Evolutionary conservation across 2,329 filamentous ascomycete species (phyloP).

Genomic region (Phaeomoniella chlamydospora): DNA sequence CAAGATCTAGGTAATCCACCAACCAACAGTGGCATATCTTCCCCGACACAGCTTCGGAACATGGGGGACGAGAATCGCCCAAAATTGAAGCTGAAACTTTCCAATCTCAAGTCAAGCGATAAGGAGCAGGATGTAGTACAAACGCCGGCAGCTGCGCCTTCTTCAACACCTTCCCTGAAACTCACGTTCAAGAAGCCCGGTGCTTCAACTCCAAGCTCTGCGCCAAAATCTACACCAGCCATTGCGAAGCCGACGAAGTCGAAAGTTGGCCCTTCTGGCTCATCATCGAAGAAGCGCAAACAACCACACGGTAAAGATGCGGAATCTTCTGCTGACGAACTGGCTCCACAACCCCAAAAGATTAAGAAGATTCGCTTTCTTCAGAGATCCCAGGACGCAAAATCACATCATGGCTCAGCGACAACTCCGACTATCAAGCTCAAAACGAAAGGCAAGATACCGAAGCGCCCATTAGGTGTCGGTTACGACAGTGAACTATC

Average conservation of each 20-base stretch:
- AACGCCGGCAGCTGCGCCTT: conserved; percentile 9
- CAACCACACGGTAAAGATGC: conserved; percentile 19
- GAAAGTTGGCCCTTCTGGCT: conserved; percentile 8
- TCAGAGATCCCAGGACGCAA: background rate
- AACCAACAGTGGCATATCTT: background rate
- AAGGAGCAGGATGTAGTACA: background rate
- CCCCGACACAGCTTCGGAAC: background rate
- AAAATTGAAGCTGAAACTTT: conserved; percentile 17
- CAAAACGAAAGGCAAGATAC: conserved; percentile 53
- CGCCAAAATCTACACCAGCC: conserved; percentile 8
- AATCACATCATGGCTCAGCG: conserved; percentile 21
- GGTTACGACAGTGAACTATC: conserved; percentile 95
- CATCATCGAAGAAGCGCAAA: conserved; percentile 16
- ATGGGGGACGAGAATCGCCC: conserved; percentile 5
- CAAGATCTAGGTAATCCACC: background rate
- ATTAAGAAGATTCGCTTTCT: conserved; percentile 14
- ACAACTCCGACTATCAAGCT: conserved; percentile 37
- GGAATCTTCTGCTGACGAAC: conserved; percentile 13
- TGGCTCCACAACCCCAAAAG: background rate
- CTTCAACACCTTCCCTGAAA: conserved; percentile 21
- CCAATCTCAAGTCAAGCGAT: background rate
- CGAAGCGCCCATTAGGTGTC: conserved; percentile 60
- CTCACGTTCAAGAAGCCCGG: conserved; percentile 25
- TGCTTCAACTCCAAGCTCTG: conserved; percentile 8
- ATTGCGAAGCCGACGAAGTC: conserved; percentile 5